Evolutionary conservation across 164 flowering plant genomes (phyloP).

Genomic region (Vitis riparia): DNA sequence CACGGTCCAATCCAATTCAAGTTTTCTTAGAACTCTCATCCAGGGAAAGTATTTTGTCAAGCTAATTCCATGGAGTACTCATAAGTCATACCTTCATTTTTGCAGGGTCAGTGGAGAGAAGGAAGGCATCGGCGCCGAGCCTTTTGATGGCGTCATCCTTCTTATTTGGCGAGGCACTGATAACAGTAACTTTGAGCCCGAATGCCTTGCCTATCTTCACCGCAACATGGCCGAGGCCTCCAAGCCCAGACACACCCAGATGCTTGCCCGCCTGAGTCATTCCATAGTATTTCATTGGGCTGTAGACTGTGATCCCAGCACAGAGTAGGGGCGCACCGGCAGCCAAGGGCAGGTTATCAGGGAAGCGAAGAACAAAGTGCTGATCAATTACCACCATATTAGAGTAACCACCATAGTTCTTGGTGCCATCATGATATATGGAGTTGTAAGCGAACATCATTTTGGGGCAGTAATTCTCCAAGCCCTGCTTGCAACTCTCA

Average conservation of each 20-base stretch:
- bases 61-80: too few relatives aligned
- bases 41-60: too few relatives aligned
- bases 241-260: conserved; percentile 61
- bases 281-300: conserved; percentile 60
- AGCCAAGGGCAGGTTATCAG: conserved; percentile 46
- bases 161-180: conserved; percentile 47
- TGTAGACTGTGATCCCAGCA: conserved; percentile 61
- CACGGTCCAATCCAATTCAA: neutral
- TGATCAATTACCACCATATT: conserved; percentile 39
- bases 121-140: conserved; percentile 55
- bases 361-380: conserved; percentile 35
- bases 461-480: conserved; percentile 49
- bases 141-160: conserved; percentile 41
- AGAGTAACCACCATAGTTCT: conserved; percentile 57
- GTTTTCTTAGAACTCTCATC: too few relatives aligned
- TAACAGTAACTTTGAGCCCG: conserved; percentile 55
- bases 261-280: conserved; percentile 48
- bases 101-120: conserved; percentile 34
- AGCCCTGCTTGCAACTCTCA: conserved; percentile 38
- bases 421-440: conserved; percentile 32
- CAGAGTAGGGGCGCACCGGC: conserved; percentile 57
- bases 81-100: conserved; percentile 38
- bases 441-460: conserved; percentile 34
- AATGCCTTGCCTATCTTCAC: conserved; percentile 60
- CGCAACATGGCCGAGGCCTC: conserved; percentile 68